These are phyloP conservation scores for Beauveria varroae DNA, from an alignment of 2,329 filamentous ascomycete genomes.

Conservation along the genomic window DNA sequence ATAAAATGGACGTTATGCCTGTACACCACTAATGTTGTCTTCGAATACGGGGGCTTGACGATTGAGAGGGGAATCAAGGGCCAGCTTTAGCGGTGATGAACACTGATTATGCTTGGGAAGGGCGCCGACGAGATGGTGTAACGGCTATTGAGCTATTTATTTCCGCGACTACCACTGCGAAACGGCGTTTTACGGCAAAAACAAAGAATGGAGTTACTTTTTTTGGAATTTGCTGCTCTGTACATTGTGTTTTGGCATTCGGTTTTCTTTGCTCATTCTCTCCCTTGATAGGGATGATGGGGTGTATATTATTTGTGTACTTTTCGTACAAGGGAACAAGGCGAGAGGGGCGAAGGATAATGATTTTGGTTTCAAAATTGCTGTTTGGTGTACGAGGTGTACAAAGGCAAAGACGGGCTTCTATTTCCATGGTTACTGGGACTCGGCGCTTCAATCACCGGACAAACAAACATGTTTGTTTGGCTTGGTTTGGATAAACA, in stretches of 20 bases:
- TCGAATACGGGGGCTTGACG: background rate
- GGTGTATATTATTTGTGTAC: conserved; percentile 6
- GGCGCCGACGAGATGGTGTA: background rate
- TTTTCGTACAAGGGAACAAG: conserved; percentile 5
- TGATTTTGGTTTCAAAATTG: background rate
- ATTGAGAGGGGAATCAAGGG: background rate
- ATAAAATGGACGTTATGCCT: conserved; percentile 80
- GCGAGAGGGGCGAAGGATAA: background rate
- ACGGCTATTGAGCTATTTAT: background rate
- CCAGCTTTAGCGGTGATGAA: background rate
- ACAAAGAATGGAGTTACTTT: background rate
- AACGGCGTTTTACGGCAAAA: conserved; percentile 7
- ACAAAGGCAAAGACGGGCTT: conserved; percentile 5
- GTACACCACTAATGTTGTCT: conserved; percentile 41
- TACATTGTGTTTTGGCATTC: background rate
- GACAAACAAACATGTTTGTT: conserved; percentile 3
- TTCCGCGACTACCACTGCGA: background rate
- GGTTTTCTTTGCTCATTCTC: background rate
- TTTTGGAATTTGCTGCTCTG: conserved; percentile 1
- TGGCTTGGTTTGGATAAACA: conserved; percentile 9
- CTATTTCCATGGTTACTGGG: background rate
- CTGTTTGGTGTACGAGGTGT: conserved; percentile 6
- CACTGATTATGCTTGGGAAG: background rate
- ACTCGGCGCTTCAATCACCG: conserved; percentile 6
- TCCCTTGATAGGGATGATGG: background rate